Percentiles rank a stretch among this genome's conserved stretches.
These are phyloP conservation scores for Phytophthora fragariae DNA, from an alignment of 352 stramenopile species.

Conservation along the genomic window DNA sequence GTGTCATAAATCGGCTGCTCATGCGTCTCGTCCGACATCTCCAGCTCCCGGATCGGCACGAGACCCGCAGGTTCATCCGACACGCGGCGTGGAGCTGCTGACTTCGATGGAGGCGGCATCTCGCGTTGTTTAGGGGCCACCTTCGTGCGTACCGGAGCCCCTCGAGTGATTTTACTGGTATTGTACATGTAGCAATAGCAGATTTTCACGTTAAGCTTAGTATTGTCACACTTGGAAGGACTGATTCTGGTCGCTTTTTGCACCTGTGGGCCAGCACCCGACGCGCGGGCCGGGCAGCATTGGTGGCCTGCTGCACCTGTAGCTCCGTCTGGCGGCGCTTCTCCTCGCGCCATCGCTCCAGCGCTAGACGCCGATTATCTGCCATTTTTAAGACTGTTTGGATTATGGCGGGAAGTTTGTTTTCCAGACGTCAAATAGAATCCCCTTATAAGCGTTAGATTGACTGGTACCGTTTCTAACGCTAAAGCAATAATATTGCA, in stretches of 20 bases:
- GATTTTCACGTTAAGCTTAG: background rate
- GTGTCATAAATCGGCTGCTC: background rate
- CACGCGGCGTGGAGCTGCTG: background rate
- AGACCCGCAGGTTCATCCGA: background rate
- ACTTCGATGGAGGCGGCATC: background rate
- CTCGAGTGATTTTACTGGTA: background rate
- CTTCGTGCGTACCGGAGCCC: background rate
- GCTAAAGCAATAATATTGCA: no score
- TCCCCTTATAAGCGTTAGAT: background rate
- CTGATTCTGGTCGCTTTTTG: background rate
- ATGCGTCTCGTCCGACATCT: background rate
- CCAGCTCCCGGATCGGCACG: background rate
- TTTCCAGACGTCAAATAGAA: no score
- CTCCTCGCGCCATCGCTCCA: slow-evolving; percentile 74
- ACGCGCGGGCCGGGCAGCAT: slow-evolving; percentile 1
- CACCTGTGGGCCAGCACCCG: slow-evolving; percentile 26
- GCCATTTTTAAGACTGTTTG: slow-evolving; percentile 38
- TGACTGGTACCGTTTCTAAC: no score
- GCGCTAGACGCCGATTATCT: slow-evolving; percentile 60
- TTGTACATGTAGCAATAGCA: background rate
- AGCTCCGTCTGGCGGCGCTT: slow-evolving; percentile 38
- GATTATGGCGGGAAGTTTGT: slow-evolving; percentile 23
- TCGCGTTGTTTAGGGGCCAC: background rate
- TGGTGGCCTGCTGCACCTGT: background rate
- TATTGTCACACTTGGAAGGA: background rate